Conservation (phyloP, 75 land plant species). For the Cryptomeria japonica region DNA sequence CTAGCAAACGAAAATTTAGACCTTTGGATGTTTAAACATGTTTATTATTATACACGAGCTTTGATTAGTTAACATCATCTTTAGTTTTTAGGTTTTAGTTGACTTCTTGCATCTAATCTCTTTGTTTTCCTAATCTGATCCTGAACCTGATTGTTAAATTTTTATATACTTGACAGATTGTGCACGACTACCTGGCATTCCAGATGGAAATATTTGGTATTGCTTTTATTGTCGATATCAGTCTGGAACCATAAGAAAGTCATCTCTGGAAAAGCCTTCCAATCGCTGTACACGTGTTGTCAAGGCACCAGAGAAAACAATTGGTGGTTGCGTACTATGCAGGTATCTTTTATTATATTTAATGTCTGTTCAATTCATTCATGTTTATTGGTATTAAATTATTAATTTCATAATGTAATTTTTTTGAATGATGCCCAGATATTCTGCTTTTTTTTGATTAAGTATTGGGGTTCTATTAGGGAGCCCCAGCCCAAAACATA, state of each 20-base stretch:
- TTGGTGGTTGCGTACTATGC: constrained; percentile 89
- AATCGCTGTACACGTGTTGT: constrained; percentile 61
- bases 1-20: not conserved
- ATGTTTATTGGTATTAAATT: not conserved
- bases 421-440: not conserved
- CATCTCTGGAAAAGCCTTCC: constrained; percentile 25
- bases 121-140: not conserved
- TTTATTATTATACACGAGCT: not conserved
- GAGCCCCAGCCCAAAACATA: too few relatives aligned
- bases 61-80: not conserved
- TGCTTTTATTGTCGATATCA: constrained; percentile 56
- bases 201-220: constrained; percentile 50
- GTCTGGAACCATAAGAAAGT: constrained; percentile 11
- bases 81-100: not conserved
- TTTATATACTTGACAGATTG: constrained; percentile 47
- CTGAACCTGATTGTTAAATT: not conserved
- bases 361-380: not conserved
- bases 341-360: constrained; percentile 33
- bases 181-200: constrained; percentile 31
- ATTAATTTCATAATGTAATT: not conserved
- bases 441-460: not conserved
- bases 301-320: constrained; percentile 45
- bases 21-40: not conserved
- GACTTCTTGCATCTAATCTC: not conserved
- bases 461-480: too few relatives aligned